Conservation (phyloP, 2,329 filamentous ascomycete species). For the Biscogniauxia sp. region DNA sequence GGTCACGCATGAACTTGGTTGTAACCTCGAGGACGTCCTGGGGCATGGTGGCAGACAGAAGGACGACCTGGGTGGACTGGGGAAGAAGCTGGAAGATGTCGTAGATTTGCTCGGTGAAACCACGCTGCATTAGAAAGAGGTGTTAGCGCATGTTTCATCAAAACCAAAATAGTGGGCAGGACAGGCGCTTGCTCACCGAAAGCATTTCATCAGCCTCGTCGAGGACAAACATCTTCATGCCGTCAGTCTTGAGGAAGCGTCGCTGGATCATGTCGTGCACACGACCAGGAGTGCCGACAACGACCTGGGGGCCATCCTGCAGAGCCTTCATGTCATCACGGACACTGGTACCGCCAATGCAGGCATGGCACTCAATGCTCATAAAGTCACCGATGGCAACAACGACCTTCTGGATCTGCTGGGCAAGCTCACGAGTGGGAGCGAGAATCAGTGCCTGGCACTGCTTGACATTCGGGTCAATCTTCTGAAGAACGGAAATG, state of each 20-base stretch:
- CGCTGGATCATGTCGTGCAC: conserved; percentile 99
- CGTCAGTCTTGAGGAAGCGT: conserved; percentile 92
- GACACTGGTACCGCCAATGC: conserved; percentile 97
- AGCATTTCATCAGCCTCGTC: conserved; percentile 99
- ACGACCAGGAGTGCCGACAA: conserved; percentile 96
- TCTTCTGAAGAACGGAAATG: conserved; percentile 97
- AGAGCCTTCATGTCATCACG: conserved; percentile 99
- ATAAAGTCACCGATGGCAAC: conserved; percentile 99
- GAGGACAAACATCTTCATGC: conserved; percentile 99
- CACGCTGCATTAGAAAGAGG: conserved; percentile 58
- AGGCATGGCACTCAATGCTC: conserved; percentile 98
- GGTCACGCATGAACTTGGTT: conserved; percentile 99
- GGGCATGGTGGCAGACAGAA: conserved; percentile 97
- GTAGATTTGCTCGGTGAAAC: conserved; percentile 99
- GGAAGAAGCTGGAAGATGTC: conserved; percentile 99
- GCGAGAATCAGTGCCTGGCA: conserved; percentile 98
- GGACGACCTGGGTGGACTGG: conserved; percentile 96
- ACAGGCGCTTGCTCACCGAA: conserved; percentile 56
- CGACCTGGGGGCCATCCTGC: conserved; percentile 91
- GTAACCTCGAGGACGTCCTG: conserved; percentile 99
- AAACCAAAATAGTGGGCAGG: conserved; percentile 17
- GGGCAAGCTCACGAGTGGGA: conserved; percentile 95
- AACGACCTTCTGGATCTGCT: conserved; percentile 99
- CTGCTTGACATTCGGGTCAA: conserved; percentile 90
- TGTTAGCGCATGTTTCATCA: conserved; percentile 33